Percentiles rank a stretch among this genome's conserved stretches.
Evolutionary conservation across 306 rosid genomes (phyloP).

Genomic region (Trifolium pratense): DNA sequence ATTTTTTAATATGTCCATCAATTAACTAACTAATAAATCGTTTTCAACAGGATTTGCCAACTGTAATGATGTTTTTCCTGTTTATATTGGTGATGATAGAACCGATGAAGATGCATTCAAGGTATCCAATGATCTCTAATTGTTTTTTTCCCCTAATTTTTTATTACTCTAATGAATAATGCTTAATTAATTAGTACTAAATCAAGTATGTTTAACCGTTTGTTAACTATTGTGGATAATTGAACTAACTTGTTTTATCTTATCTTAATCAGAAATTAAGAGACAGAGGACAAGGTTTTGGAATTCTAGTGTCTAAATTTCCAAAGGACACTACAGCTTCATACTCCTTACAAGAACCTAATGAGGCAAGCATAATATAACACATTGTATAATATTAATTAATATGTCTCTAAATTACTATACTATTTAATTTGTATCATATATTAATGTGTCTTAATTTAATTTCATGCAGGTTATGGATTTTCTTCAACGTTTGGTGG

Average conservation of each 20-base stretch:
- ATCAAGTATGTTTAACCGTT: neutral
- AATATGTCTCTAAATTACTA: neutral
- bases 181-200: neutral
- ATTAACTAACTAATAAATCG: conserved; percentile 45
- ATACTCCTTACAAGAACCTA: conserved; percentile 87
- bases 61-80: conserved; percentile 78
- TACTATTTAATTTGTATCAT: neutral
- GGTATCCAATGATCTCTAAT: conserved; percentile 57
- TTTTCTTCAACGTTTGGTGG: conserved; percentile 73
- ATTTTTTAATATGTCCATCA: conserved; percentile 9
- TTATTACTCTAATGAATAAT: neutral
- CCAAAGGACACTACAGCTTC: conserved; percentile 91
- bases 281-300: conserved; percentile 94
- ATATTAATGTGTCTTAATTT: conserved; percentile 10
- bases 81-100: conserved; percentile 93
- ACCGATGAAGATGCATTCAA: conserved; percentile 98
- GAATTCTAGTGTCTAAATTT: conserved; percentile 85
- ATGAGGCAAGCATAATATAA: conserved; percentile 67
- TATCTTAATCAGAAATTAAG: conserved; percentile 59
- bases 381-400: no score
- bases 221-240: conserved; percentile 30
- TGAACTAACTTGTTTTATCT: conserved; percentile 8
- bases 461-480: conserved; percentile 68
- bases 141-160: neutral
- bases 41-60: conserved; percentile 77